Percentiles rank a stretch among this genome's conserved stretches.
Evolutionary conservation across 257 asterid species (phyloP).

Genomic region (Solanum chaucha): DNA sequence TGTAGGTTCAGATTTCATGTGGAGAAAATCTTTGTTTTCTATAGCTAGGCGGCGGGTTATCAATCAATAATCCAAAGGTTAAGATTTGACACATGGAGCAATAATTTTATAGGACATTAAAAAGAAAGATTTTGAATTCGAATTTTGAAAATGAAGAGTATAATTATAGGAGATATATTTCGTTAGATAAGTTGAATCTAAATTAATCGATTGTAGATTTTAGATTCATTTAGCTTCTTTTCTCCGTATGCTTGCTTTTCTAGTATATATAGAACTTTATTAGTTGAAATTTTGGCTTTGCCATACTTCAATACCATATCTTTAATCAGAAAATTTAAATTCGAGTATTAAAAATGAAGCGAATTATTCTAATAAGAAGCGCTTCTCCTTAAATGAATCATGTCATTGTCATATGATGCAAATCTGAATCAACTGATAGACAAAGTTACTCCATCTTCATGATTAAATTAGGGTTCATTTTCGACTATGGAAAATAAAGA

Average conservation of each 20-base stretch:
- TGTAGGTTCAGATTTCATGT: not conserved
- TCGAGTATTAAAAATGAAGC: not conserved
- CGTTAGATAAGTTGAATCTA: not conserved
- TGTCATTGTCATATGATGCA: not conserved
- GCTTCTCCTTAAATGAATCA: not conserved
- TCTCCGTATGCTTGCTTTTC: not conserved
- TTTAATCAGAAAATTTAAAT: not conserved
- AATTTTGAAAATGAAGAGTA: not conserved
- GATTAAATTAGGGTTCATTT: not conserved
- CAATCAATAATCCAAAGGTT: not conserved
- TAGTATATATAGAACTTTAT: not conserved
- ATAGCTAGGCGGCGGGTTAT: not conserved
- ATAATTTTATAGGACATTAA: not conserved
- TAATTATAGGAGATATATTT: not conserved
- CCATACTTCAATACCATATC: not conserved
- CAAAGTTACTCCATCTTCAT: not conserved
- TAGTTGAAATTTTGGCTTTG: not conserved
- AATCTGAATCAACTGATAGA: not conserved
- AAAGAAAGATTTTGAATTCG: not conserved
- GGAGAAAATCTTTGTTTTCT: not conserved
- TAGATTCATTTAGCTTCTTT: not conserved
- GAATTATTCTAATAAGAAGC: not conserved
- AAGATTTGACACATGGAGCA: conserved; percentile 4
- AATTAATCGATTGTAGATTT: not conserved
- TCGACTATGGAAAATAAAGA: not conserved